Base-by-base conservation (phyloP, 768 basidiomycete species). In the Russula sp. region DNA sequence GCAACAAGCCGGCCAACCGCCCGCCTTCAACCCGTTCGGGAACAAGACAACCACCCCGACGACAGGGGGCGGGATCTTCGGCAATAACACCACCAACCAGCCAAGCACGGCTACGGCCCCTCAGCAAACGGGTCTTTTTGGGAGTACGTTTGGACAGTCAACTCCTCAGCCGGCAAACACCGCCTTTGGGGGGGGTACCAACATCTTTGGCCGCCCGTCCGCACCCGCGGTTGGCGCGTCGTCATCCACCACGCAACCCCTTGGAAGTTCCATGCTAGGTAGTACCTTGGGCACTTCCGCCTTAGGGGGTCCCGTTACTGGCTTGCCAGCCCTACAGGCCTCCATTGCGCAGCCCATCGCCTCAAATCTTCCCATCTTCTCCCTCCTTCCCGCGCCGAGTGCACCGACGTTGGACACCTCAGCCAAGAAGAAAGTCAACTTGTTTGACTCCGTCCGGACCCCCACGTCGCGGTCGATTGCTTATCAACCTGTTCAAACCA, bases 341-440 rank as follows among this genome's bases (percentile, higher is more conserved):
- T 94, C 94, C 20, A 91, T 98, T 70, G 87, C 89, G 32, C 89
- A 95, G 72, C 91, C 91, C 8, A 86, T 93, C 66, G 83, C 82
- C 37, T 78, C 83, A 55, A 86, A 87, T 64, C 72, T 90, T 56
- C 86, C 86, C 4, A 86, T 89, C 55, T 91, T 87, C 71, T 84
- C 82, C 57, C 79, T 91, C 80, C 82, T 91, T 37, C 86, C 87
- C 22, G 84, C 86, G 44, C 88, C 84, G 32, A 89, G 81, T 54
- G 80, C 82, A 32, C 76, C 83, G 66, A 79, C 80, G 61, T 78
- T 84, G 16, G 88, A 88, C 20, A 79, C 79, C 61, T 77, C 76
- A 20, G 77, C 82, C 35, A 91, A 91, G 77, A 92, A 90, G 77
- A 91, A 89, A 70, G 75, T 83, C 10, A 83, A 83, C 4, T 86